Evolutionary conservation across 1,139 yeast species (phyloP).

Genomic region (Saccharomyces hybrid): DNA sequence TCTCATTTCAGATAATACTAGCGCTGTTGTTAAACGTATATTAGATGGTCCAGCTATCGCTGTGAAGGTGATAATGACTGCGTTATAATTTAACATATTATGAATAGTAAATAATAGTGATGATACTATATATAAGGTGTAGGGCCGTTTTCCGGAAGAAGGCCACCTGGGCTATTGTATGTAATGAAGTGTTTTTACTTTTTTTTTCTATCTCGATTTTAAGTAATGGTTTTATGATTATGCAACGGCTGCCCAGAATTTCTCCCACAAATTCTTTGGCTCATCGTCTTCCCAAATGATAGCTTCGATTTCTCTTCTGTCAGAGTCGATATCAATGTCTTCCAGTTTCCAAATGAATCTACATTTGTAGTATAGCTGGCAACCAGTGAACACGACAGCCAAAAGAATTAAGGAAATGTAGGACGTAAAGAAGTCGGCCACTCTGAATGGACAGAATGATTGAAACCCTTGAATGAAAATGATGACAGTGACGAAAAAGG

Average conservation of each 20-base stretch:
- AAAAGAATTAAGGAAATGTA: conserved; percentile 51
- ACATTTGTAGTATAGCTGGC: conserved; percentile 43
- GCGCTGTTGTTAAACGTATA: too few relatives aligned
- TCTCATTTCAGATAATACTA: too few relatives aligned
- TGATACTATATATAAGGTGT: neutral
- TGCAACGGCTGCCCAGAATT: conserved; percentile 41
- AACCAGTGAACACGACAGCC: conserved; percentile 42
- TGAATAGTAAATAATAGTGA: neutral
- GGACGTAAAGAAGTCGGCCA: conserved; percentile 50
- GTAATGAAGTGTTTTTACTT: conserved; percentile 1
- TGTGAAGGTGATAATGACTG: neutral
- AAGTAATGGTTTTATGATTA: conserved; percentile 9
- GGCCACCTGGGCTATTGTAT: neutral
- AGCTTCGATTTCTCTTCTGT: conserved; percentile 54
- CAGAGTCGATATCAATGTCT: conserved; percentile 55
- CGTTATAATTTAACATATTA: neutral
- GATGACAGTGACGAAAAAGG: conserved; percentile 42
- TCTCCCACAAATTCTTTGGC: conserved; percentile 47
- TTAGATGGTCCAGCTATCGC: neutral
- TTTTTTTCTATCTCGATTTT: neutral
- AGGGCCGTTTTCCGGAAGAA: neutral
- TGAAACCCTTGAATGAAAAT: conserved; percentile 58
- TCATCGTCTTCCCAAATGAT: conserved; percentile 45
- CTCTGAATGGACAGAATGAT: conserved; percentile 45
- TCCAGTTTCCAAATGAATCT: conserved; percentile 40